These are phyloP conservation scores for Colletotrichum sp. DNA, from an alignment of 2,329 filamentous ascomycete genomes.

Conservation along the genomic window DNA sequence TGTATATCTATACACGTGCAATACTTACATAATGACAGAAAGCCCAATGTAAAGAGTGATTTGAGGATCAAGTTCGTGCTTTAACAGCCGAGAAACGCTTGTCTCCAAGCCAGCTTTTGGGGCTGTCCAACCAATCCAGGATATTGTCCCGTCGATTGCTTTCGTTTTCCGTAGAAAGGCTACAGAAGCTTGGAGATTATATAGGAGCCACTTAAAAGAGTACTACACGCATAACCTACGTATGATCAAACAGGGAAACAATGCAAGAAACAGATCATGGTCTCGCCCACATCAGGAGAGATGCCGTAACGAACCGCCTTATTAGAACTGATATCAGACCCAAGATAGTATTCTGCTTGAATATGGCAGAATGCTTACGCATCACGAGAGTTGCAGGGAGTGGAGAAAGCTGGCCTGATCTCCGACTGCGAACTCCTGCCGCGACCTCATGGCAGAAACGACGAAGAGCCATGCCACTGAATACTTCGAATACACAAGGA, in stretches of 20 bases:
- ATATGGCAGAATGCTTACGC: no score
- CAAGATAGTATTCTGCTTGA: background rate
- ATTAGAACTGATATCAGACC: background rate
- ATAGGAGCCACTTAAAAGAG: background rate
- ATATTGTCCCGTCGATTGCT: background rate
- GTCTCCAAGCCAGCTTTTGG: background rate
- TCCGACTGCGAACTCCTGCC: background rate
- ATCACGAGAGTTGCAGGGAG: background rate
- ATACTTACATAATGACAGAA: background rate
- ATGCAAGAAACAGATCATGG: background rate
- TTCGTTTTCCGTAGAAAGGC: background rate
- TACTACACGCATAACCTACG: rapidly evolving
- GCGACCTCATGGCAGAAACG: background rate
- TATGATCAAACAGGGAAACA: background rate
- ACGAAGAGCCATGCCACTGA: background rate
- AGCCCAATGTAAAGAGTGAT: rapidly evolving
- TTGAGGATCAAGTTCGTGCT: rapidly evolving
- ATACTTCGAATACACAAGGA: background rate
- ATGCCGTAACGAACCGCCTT: background rate
- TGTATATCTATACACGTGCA: rapidly evolving
- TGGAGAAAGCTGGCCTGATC: background rate
- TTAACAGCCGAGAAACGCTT: rapidly evolving
- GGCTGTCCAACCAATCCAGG: background rate
- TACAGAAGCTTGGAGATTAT: background rate
- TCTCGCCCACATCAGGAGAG: background rate